These are phyloP conservation scores for Aspergillus conjunctus DNA, from an alignment of 495 filamentous ascomycete species.

Conservation along the genomic window DNA sequence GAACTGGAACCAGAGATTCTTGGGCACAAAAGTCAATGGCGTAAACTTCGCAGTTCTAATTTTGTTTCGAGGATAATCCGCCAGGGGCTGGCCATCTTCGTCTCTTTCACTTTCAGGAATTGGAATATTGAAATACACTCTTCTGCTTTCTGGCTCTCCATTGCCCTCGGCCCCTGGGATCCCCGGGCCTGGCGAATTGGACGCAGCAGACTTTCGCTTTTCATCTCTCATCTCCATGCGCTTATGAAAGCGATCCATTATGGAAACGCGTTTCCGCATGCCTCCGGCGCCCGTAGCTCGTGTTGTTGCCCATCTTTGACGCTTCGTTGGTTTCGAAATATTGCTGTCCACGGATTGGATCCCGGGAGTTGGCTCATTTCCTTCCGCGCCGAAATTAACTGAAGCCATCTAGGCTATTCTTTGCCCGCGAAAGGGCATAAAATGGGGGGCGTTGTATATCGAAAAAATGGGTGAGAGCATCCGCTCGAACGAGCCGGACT, in stretches of 20 bases:
- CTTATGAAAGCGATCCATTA: slow-evolving; percentile 76
- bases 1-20: slow-evolving; percentile 96
- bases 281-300: slow-evolving; percentile 73
- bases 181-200: slow-evolving; percentile 35
- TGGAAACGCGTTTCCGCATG: slow-evolving; percentile 76
- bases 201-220: slow-evolving; percentile 62
- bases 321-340: slow-evolving; percentile 62
- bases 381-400: slow-evolving; percentile 33
- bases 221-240: slow-evolving; percentile 59
- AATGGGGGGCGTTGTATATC: slow-evolving; percentile 22
- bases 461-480: slow-evolving; percentile 30
- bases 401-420: slow-evolving; percentile 44
- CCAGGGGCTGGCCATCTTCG: slow-evolving; percentile 73
- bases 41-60: slow-evolving; percentile 98
- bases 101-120: slow-evolving; percentile 78
- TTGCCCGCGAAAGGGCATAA: slow-evolving; percentile 36
- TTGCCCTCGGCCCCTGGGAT: slow-evolving; percentile 46
- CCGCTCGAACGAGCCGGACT: slow-evolving; percentile 33
- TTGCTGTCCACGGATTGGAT: slow-evolving; percentile 47
- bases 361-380: slow-evolving; percentile 27
- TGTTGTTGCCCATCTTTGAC: slow-evolving; percentile 93
- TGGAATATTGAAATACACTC: slow-evolving; percentile 84
- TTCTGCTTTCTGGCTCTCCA: slow-evolving; percentile 39
- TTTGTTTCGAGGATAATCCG: slow-evolving; percentile 85
- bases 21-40: slow-evolving; percentile 92